phyloP scores from a whole-genome alignment of 768 basidiomycete genomes.

The Boletus rubropictus region DNA sequence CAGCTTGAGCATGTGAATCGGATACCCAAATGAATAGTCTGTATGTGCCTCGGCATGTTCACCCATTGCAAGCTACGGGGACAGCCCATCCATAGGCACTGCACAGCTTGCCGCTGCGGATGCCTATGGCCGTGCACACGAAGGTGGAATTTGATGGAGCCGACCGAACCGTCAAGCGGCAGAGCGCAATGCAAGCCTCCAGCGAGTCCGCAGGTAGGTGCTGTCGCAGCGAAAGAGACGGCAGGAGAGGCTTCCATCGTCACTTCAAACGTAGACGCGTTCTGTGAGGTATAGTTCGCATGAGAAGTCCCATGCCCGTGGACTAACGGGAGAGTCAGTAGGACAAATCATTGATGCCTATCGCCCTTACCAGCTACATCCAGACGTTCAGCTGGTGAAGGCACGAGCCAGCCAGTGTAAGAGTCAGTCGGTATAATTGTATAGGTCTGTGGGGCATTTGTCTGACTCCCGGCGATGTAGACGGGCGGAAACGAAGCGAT shows the following conservation, averaged over 20 bases:
- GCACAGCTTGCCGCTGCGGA: background rate
- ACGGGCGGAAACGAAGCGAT: too few species aligned
- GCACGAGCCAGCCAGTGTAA: background rate
- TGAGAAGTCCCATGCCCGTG: background rate
- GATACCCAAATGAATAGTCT: conserved; percentile 2
- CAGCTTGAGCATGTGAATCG: conserved; percentile 1
- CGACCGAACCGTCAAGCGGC: background rate
- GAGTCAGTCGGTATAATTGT: background rate
- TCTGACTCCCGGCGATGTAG: background rate
- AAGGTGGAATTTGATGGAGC: conserved; percentile 8
- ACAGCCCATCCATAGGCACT: conserved; percentile 11
- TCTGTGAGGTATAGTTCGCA: background rate
- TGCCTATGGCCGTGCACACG: conserved; percentile 8
- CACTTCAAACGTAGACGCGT: background rate
- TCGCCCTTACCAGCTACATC: background rate
- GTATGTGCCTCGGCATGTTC: conserved; percentile 8
- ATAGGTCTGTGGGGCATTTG: background rate
- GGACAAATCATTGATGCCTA: background rate
- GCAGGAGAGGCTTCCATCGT: background rate
- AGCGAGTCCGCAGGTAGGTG: background rate
- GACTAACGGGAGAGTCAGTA: conserved; percentile 1
- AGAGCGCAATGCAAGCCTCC: background rate
- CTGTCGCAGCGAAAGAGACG: background rate
- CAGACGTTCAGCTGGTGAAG: background rate
- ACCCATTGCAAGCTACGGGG: background rate